Base-by-base conservation (phyloP, 306 rosid species). In the Castanea mollissima region DNA sequence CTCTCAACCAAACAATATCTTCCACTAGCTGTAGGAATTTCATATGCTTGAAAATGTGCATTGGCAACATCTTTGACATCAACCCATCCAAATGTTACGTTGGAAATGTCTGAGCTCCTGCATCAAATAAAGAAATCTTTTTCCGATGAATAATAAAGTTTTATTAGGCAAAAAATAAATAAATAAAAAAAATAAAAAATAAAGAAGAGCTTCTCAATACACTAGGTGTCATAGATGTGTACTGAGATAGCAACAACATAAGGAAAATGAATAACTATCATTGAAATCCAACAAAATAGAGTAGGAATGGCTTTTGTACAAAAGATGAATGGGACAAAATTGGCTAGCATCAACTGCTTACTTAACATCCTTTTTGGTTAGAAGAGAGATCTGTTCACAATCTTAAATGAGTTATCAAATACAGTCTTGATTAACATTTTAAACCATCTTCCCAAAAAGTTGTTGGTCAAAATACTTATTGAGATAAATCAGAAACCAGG, bases 21-120 rank as follows among this genome's bases (percentile, higher is more conserved):
- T 80, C 98, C 97, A 65, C 68, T 83, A 6, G 98, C 97, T n/a
- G 97, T 89, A 86, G 94, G 86, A 71, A 81, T 87, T 88, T 94
- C 97, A 88, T 74, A 94, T 15, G 97, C 97, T 64, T 67, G 84
- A 80, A 92, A 80, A 78, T 94, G 98, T 8, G 98, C 97, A 1
- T 83, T 73, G 34, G 94, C 94, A 70, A 91, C 98, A 81, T 94
- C 97, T 82, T 87, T 94, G 46, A 94, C 97, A 51, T 92, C 58
- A 29, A 92, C 82, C 97, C 91, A 94, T 76, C 93, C 93, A 56
- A 78, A 41, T 69, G 77, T 29, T 10, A 3, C 15, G 73, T 94
- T 90, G 23, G 87, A 84, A 77, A 92, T 60, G 85, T 85, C 68
- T 76, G 79, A 51, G 86, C 71, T 78, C 97, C 99, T 92, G 83